Evolutionary conservation across 495 filamentous ascomycete species (phyloP), one percentile per base, ranked within the genome.

Genomic region (Aspergillus panamensis): DNA sequence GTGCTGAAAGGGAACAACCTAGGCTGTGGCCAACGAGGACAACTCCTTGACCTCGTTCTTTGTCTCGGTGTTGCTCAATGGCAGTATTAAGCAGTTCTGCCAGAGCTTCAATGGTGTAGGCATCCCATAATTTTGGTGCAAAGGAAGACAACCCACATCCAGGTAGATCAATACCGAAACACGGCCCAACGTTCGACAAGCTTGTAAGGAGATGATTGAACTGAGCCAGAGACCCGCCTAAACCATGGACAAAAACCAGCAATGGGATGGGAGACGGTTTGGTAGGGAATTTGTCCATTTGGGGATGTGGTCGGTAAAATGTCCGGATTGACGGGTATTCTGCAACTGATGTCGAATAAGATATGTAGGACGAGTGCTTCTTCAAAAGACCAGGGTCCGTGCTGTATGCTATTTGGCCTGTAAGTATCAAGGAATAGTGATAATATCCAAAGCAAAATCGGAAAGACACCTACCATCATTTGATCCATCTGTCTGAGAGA

Each of bases 181-280:
- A 96, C n/a, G 92, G 87, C 1, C 89, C 90, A 19, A 92, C 75
- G 59, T 95, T 91, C 13, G 88, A 86, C 33, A 97, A 77, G 69
- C 88, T 92, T 1, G 84, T 88, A 12, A 97, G 79, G 6, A 97
- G 73, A 35, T 90, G 84, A 57, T 88, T 80, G 69, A 96, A 97
- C 68, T 97, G 93, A 7, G 91, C 87, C 13, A 92, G 73, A 2
- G 89, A 96, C 30, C 93, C 93, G 19, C 93, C 93, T 33, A 97
- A 80, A 13, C 93, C 93, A 66, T 97, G 93, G 52, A 96, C 79
- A 69, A 96, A 96, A 25, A 96, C 93, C 6, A 97, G 72, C 8
- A 96, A 73, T 9, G 93, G 91, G n/a, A 96, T 71, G 1, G 90
- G 85, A 6, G 80, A 77, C 0, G 90, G 87, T 45, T 82, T 80